Conservation (phyloP, 106 monocot genomes). For the Triglochin maritima region DNA sequence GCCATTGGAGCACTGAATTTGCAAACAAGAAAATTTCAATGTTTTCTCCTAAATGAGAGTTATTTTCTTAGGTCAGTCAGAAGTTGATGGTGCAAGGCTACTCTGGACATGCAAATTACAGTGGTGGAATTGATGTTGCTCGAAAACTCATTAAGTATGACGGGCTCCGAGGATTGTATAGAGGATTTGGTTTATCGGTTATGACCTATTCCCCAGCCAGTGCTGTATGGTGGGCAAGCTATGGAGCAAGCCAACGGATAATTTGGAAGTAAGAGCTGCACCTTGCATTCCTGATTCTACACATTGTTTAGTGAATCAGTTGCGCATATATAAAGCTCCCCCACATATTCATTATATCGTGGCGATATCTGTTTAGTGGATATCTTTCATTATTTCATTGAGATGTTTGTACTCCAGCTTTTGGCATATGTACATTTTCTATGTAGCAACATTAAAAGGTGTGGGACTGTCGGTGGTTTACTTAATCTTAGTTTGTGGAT, state of each 20-base stretch:
- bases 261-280: conserved; percentile 66
- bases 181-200: conserved; percentile 92
- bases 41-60: not conserved
- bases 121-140: conserved; percentile 84
- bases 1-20: too few relatives aligned
- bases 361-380: too few relatives aligned
- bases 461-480: too few relatives aligned
- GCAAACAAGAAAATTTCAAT: too few relatives aligned
- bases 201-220: conserved; percentile 97
- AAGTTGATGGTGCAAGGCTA: conserved; percentile 99
- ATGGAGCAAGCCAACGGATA: conserved; percentile 89
- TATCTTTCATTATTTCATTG: too few relatives aligned
- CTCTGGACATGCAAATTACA: conserved; percentile 85
- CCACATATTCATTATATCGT: not conserved
- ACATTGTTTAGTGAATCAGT: not conserved
- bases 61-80: conserved; percentile 76
- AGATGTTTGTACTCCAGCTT: too few relatives aligned
- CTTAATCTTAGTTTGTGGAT: too few relatives aligned
- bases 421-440: too few relatives aligned
- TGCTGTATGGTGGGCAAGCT: conserved; percentile 99
- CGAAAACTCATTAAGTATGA: conserved; percentile 54
- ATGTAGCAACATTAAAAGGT: too few relatives aligned
- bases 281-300: not conserved
- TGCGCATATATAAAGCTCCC: not conserved
- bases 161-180: conserved; percentile 78